Evolutionary conservation across 2,329 filamentous ascomycete species (phyloP), one percentile per base, ranked within the genome.

Genomic region (Colletotrichum siamense): DNA sequence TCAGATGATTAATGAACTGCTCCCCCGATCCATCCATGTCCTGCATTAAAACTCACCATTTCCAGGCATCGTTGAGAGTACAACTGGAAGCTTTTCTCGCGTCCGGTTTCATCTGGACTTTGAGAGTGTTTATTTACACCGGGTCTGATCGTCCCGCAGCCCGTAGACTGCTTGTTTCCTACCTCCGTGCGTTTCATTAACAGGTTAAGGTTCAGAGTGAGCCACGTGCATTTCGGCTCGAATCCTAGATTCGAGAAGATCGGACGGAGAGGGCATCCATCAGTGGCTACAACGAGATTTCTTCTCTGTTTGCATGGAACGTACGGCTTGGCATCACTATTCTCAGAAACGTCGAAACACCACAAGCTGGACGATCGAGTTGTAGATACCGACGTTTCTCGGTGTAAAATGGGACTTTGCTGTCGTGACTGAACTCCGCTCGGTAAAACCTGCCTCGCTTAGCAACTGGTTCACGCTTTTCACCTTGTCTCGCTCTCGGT

Each of bases 21-120:
- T 49, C 28, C 30, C n/a, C 26, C 59, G 26, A 64, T 24, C 63
- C 12, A 28, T 26, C 39, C 30, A 30, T 30, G 15, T 32, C 24
- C 44, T 30, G 34, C 26, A 49, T 52, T 4, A 15, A 12, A 49
- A n/a, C 63, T 16, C 39, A 10, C 9, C 10, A 49, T 9, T 49
- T 49, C 12, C 15, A 32, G n/a, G 34, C 30, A 64, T 39, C n/a
- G 22, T n/a, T 34, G 36, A 28, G 16, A 32, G 26, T 8, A 36
- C 44, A 55, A 6, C 44, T 18, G 68, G 12, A 70, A 70, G 26
- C 36, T 70, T 70, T 70, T 1, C 36, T 70, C 57, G 68, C 26
- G 55, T 26, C 36, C 24, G 36, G 68, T 70, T 70, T 70, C 68
- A 70, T 63, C 57, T 63, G 34, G 57, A 49, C 18, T 70, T 63